Conservation (phyloP, 441 rosid species). For the Geranium incanum region DNA sequence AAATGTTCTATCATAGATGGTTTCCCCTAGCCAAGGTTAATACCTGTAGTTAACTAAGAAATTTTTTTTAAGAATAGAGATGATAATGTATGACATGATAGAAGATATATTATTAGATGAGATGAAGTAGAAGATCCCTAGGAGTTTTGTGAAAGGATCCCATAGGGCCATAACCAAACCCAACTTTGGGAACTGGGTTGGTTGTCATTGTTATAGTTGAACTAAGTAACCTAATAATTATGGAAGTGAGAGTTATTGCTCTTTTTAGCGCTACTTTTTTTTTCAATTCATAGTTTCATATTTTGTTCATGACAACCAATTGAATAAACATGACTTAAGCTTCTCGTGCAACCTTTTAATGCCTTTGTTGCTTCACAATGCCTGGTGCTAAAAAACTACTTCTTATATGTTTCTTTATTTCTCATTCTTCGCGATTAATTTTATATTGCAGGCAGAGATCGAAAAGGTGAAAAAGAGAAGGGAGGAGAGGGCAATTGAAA, state of each 20-base stretch:
- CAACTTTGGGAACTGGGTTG: background rate
- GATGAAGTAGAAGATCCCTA: background rate
- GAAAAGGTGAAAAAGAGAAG: conserved; percentile 94
- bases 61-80: background rate
- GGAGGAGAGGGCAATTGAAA: conserved; percentile 88
- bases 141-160: background rate
- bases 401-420: background rate
- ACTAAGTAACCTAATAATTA: background rate
- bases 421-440: conserved; percentile 10
- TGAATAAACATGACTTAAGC: background rate
- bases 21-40: background rate
- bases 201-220: background rate
- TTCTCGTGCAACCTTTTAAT: background rate
- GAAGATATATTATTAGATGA: background rate
- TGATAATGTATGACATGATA: background rate
- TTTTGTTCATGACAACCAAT: background rate
- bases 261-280: background rate
- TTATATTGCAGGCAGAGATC: conserved; percentile 61
- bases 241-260: background rate
- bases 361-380: background rate
- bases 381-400: background rate
- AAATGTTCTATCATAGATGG: background rate
- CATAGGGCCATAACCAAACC: background rate
- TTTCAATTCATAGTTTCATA: background rate
- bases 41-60: background rate